Conservation (phyloP, 805 yeast genomes). For the Candida lessepsii region DNA sequence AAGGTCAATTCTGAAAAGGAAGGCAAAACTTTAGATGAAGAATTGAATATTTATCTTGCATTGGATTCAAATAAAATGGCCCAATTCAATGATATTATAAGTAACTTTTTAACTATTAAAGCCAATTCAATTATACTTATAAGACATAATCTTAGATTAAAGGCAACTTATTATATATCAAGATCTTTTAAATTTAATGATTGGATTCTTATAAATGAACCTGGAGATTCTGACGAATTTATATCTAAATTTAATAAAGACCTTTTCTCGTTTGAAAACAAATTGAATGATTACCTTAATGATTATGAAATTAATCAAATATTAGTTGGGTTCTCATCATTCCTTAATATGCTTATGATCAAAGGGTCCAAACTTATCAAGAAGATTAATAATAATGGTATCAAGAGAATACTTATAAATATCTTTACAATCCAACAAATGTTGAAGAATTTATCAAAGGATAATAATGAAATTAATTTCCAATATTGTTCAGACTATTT, state of each 20-base stretch:
- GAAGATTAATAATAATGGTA: conserved; percentile 56
- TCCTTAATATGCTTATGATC: conserved; percentile 53
- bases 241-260: conserved; percentile 52
- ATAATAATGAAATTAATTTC: conserved; percentile 53
- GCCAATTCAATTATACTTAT: conserved; percentile 45
- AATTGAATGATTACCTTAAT: conserved; percentile 36
- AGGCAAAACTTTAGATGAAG: conserved; percentile 7
- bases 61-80: conserved; percentile 28
- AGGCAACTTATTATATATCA: conserved; percentile 51
- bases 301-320: conserved; percentile 30
- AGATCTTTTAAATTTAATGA: conserved; percentile 47
- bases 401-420: conserved; percentile 57
- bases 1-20: conserved; percentile 3
- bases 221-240: conserved; percentile 59
- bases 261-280: conserved; percentile 45
- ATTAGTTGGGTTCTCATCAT: conserved; percentile 47
- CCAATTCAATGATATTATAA: conserved; percentile 38
- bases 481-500: conserved; percentile 53
- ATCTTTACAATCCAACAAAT: conserved; percentile 68
- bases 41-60: conserved; percentile 30
- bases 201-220: conserved; percentile 51
- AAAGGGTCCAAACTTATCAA: conserved; percentile 50
- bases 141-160: conserved; percentile 56
- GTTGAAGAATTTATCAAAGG: conserved; percentile 54
- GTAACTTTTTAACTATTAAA: conserved; percentile 33